Evolutionary conservation across 1,284 basidiomycete species (phyloP).

Genomic region (Ceraceosorus guamensis): DNA sequence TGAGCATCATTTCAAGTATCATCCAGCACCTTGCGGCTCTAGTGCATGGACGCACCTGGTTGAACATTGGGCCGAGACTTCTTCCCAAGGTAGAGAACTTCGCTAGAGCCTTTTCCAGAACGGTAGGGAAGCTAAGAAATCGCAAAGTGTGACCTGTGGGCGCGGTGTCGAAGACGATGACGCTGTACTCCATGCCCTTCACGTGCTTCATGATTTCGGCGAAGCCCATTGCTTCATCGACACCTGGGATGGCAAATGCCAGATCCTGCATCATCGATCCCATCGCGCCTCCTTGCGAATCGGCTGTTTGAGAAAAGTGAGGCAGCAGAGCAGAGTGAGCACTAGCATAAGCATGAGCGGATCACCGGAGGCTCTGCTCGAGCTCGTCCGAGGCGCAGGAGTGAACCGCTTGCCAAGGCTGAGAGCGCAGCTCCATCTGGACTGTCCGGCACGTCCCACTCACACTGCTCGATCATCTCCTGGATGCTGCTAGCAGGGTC

Average conservation of each 20-base stretch:
- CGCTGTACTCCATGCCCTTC: constrained; percentile 99
- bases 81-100: constrained; percentile 87
- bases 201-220: constrained; percentile 99
- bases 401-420: no score
- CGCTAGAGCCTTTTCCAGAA: constrained; percentile 92
- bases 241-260: constrained; percentile 96
- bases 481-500: constrained; percentile 94
- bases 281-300: constrained; percentile 75
- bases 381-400: no score
- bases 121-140: constrained; percentile 94
- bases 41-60: constrained; percentile 58
- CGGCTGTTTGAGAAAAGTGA: constrained; percentile 57
- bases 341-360: no score
- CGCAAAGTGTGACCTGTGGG: constrained; percentile 96
- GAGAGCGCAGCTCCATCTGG: no score
- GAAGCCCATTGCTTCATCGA: constrained; percentile 99
- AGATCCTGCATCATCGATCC: constrained; percentile 99
- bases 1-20: background rate
- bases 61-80: constrained; percentile 93
- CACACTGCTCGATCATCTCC: constrained; percentile 97
- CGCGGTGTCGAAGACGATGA: constrained; percentile 98
- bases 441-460: constrained; percentile 46
- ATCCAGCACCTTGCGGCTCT: background rate
- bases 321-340: background rate
- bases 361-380: no score